Conservation (phyloP, 495 filamentous ascomycete species). For the Neurospora terricola region DNA sequence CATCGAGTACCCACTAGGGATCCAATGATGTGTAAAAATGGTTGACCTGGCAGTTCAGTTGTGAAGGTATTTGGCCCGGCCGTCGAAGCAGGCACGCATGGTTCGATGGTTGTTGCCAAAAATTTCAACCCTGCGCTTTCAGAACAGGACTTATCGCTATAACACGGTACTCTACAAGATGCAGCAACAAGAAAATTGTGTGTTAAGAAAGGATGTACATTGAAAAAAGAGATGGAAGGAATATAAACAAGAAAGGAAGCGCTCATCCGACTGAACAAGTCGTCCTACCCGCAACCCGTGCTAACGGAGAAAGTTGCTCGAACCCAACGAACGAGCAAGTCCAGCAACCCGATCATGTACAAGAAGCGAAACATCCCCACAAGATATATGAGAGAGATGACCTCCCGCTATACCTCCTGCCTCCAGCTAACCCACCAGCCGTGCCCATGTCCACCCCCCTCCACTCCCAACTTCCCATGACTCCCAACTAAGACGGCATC, state of each 20-base stretch:
- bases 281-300: not conserved
- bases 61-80: too few species aligned
- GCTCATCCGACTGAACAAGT: not conserved
- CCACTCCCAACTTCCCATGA: not conserved
- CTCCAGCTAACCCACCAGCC: not conserved
- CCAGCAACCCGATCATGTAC: not conserved
- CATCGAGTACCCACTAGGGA: too few species aligned
- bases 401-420: not conserved
- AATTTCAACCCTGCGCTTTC: not conserved
- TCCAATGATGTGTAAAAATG: too few species aligned
- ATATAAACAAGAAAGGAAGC: not conserved
- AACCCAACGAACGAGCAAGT: not conserved
- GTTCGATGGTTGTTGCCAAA: not conserved
- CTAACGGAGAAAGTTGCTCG: not conserved
- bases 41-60: too few species aligned
- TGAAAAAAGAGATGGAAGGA: too few species aligned
- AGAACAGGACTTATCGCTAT: not conserved
- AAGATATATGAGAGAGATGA: not conserved
- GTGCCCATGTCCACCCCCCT: not conserved
- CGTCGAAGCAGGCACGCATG: too few species aligned
- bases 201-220: too few species aligned
- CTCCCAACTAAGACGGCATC: constrained; percentile 1
- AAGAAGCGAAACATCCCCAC: not conserved
- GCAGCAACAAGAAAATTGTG: too few species aligned
- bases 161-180: not conserved